Evolutionary conservation across 768 basidiomycete species (phyloP).

Genomic region (Chlorophyllum brunneum): DNA sequence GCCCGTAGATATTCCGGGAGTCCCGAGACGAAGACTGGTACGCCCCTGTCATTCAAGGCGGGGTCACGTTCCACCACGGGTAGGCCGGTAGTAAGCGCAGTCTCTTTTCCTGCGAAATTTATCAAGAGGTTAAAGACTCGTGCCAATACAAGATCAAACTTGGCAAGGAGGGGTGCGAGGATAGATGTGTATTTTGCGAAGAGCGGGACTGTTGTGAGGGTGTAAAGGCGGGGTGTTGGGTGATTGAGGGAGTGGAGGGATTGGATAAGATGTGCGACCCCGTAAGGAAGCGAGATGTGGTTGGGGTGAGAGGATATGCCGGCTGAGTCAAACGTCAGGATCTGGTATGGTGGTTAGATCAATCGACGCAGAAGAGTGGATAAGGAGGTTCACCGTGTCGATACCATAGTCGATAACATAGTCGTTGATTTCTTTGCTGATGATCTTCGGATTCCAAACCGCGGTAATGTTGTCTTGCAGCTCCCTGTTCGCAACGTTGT

Average conservation of each 20-base stretch:
- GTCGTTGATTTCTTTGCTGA: constrained; percentile 54
- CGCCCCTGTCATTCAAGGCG: background rate
- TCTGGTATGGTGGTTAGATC: constrained; percentile 35
- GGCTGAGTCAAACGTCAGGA: constrained; percentile 76
- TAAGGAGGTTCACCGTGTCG: constrained; percentile 45
- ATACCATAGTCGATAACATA: constrained; percentile 61
- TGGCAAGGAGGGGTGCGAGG: constrained; percentile 47
- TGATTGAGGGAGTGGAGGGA: constrained; percentile 18
- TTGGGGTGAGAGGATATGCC: constrained; percentile 89
- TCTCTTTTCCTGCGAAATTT: constrained; percentile 15
- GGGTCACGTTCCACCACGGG: background rate
- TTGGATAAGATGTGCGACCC: constrained; percentile 42
- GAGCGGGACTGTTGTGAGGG: constrained; percentile 56
- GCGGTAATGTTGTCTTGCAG: constrained; percentile 73
- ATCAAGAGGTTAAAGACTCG: background rate
- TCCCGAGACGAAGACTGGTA: constrained; percentile 55
- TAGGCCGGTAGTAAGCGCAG: constrained; percentile 12
- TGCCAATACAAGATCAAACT: constrained; percentile 34
- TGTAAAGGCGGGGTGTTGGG: constrained; percentile 43
- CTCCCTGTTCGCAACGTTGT: constrained; percentile 39
- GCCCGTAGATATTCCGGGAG: constrained; percentile 51
- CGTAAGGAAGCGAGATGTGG: constrained; percentile 67
- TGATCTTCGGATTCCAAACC: constrained; percentile 56
- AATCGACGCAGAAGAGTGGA: background rate
- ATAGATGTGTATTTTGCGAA: constrained; percentile 58